Conservation (phyloP, 2,329 filamentous ascomycete genomes). For the Alternaria viburni region DNA sequence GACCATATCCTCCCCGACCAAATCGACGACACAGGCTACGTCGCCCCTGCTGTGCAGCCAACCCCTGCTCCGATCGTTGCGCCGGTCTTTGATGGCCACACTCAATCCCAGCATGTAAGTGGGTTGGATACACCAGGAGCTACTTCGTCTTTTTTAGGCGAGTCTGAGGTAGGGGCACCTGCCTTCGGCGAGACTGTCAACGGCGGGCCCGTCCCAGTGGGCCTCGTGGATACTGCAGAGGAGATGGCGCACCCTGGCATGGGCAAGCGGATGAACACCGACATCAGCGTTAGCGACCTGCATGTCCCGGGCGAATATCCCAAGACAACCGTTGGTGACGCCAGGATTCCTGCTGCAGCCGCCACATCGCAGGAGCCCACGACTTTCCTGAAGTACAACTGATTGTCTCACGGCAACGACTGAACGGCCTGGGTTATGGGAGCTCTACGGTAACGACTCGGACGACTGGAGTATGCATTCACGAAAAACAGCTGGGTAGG, state of each 20-base stretch:
- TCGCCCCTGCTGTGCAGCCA: conserved; percentile 2
- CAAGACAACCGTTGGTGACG: conserved; percentile 8
- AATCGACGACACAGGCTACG: conserved; percentile 19
- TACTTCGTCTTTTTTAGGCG: conserved; percentile 41
- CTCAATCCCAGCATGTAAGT: conserved; percentile 15
- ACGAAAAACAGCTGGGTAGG: not conserved
- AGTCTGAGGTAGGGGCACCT: conserved; percentile 35
- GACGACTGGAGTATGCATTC: not conserved
- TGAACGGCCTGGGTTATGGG: not conserved
- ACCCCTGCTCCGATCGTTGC: conserved; percentile 20
- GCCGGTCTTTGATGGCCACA: conserved; percentile 7
- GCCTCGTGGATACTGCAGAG: conserved; percentile 20
- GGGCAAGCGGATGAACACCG: conserved; percentile 52
- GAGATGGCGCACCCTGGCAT: conserved; percentile 55
- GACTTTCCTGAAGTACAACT: not conserved
- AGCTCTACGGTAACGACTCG: not conserved
- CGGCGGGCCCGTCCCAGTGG: conserved; percentile 36
- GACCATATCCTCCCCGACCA: conserved; percentile 18
- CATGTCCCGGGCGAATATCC: conserved; percentile 75
- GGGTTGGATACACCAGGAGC: conserved; percentile 22
- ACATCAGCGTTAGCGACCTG: conserved; percentile 65
- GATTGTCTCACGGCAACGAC: not conserved
- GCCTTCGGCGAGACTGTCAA: conserved; percentile 33
- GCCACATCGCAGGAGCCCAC: not conserved
- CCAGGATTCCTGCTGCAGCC: not conserved